A percentile compares a stretch with the other conserved stretches of the same genome.
phyloP scores from a whole-genome alignment of 2,329 filamentous ascomycete species.

The Fusarium sp. region DNA sequence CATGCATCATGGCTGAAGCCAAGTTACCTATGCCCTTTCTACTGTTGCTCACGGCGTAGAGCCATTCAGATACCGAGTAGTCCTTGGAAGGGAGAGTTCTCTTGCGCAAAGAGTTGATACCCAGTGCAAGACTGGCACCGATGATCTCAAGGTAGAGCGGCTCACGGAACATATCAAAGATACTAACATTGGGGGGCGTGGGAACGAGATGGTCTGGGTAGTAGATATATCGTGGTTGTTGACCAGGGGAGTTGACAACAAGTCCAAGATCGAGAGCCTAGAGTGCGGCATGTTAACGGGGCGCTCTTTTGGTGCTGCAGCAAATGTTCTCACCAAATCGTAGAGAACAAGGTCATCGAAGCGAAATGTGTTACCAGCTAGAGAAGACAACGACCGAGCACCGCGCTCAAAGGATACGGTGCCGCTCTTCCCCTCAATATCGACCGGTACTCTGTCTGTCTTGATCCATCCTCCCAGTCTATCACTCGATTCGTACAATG shows the following conservation, averaged over 20 bases:
- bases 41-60: conserved; percentile 45
- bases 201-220: conserved; percentile 76
- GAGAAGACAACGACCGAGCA: conserved; percentile 76
- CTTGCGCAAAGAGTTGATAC: conserved; percentile 34
- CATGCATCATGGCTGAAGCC: conserved; percentile 80
- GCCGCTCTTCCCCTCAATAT: conserved; percentile 62
- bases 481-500: conserved; percentile 78
- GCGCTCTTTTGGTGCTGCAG: not conserved
- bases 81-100: conserved; percentile 42
- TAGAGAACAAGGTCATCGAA: conserved; percentile 73
- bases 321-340: conserved; percentile 67
- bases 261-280: conserved; percentile 51
- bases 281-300: conserved; percentile 30
- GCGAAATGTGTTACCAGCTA: conserved; percentile 50
- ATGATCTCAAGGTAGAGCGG: conserved; percentile 47
- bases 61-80: conserved; percentile 50
- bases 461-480: conserved; percentile 86
- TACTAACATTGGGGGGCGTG: conserved; percentile 43
- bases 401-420: conserved; percentile 82
- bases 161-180: conserved; percentile 44
- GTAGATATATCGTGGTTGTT: conserved; percentile 76
- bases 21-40: conserved; percentile 72
- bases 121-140: conserved; percentile 40
- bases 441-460: conserved; percentile 69
- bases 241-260: conserved; percentile 60